These are phyloP conservation scores for Populus nigra DNA, from an alignment of 345 rosid species.

Conservation along the genomic window DNA sequence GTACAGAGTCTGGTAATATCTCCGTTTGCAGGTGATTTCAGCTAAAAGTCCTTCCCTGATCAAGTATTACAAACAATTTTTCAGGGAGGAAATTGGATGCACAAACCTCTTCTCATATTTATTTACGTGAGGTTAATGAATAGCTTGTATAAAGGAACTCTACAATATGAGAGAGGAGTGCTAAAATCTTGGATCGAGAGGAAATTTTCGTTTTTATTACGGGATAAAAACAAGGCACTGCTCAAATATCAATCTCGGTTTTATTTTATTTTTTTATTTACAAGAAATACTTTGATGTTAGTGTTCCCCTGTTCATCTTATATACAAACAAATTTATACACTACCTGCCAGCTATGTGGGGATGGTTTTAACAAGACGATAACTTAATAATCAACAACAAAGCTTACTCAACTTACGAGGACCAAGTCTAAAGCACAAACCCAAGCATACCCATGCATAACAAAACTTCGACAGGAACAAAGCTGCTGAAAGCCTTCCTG, in stretches of 20 bases:
- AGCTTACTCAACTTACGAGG: neutral
- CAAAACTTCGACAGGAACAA: slow-evolving; percentile 29
- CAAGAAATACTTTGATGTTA: slow-evolving; percentile 18
- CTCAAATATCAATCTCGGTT: slow-evolving; percentile 4
- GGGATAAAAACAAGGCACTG: neutral
- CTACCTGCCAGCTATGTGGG: slow-evolving; percentile 15
- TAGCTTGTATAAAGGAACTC: too few relatives aligned
- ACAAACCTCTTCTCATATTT: too few relatives aligned
- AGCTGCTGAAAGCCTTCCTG: slow-evolving; percentile 16
- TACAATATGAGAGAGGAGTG: too few relatives aligned
- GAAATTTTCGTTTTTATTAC: too few relatives aligned
- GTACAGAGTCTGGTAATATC: neutral
- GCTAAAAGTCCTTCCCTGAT: too few relatives aligned
- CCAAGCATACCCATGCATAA: slow-evolving; percentile 1
- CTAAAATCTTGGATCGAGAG: too few relatives aligned
- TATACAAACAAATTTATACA: slow-evolving; percentile 24
- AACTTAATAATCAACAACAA: slow-evolving; percentile 16
- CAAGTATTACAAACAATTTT: too few relatives aligned
- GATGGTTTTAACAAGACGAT: neutral
- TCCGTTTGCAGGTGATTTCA: neutral
- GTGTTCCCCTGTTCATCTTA: slow-evolving; percentile 12
- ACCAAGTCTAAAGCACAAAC: neutral
- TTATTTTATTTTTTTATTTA: slow-evolving; percentile 4
- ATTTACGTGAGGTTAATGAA: too few relatives aligned
- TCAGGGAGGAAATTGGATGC: too few relatives aligned